Evolutionary conservation across 2,329 filamentous ascomycete genomes (phyloP), one percentile per base, ranked within the genome.

Genomic region (Orbilia blumenaviensis): DNA sequence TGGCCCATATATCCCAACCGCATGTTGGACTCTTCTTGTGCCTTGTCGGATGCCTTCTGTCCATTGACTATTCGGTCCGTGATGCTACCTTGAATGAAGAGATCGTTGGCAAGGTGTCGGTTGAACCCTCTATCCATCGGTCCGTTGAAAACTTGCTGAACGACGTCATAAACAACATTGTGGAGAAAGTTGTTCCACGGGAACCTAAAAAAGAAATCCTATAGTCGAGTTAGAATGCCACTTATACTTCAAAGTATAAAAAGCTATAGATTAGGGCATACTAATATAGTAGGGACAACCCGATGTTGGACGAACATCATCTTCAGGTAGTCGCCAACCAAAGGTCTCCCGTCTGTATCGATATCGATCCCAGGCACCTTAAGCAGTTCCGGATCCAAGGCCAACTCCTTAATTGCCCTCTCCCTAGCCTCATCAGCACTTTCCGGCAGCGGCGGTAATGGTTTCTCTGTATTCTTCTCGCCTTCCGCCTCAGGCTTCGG

Each of bases 111-210:
- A 61, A 99, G 85, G 54, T 89, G 90, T 9, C 92, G 90, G 83
- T 99, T 99, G 84, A 91, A 97, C 27, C 95, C 94, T 75, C 93
- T 91, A 80, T 98, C 94, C 92, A 99, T 97, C 0, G 93, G 93
- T 7, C 95, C 95, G 82, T 99, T 99, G 83, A 99, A 98, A 0
- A 99, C 95, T 85, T 99, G 95, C 83, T 99, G 95, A 46, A 99
- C 92, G 81, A 99, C 94, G 82, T 99, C 95, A 82, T 99, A 99
- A 54, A 99, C 95, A 46, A 99, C 95, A 81, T 99, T 99, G 84
- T 99, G 95, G 48, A 99, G 87, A 82, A 99, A 99, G 83, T 99
- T 99, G 84, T 99, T 99, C 95, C 95, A 99, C 0, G 95, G 94
- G 81, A 98, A 99, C 74, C 91, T 89, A 85, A 99, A 99, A 84